Evolutionary conservation across 2,329 filamentous ascomycete genomes (phyloP), one percentile per base, ranked within the genome.

Genomic region (Monilinia vaccinii-corymbosi): DNA sequence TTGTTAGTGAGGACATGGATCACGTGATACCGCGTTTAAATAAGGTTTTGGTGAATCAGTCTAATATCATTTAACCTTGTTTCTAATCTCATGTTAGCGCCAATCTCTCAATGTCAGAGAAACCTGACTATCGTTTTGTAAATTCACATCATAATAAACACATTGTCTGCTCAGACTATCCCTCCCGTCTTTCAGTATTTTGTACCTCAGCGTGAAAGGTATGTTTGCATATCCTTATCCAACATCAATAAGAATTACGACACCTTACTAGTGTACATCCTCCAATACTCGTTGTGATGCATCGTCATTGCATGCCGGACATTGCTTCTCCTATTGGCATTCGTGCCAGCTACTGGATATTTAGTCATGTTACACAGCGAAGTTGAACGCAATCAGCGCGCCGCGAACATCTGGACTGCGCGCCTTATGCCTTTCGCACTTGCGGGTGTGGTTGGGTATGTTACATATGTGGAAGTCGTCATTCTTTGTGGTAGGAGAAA

Each of bases 401-500:
- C 59, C 3, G 60, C 64, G 21, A 70, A 70, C 55, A 61, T 66
- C 32, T 71, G 69, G 69, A 67, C 65, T 5, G 70, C 69, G 28
- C 62, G 70, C 28, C 73, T 87, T 60, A 84, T 96, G 60, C 91
- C 91, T 4, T 66, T 85, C 44, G 71, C 93, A 55, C 80, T 96
- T 45, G 73, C 84, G 38, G 85, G 79, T 34, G 77, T 82, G 42
- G 79, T 89, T 62, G 84, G 53, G 7, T 91, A 89, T 73, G 82
- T 82, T 23, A 87, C 84, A 38, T 96, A 88, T 74, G 84, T 85
- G 16, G 73, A 91, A 52, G 82, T 88, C 52, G 84, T 81, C 63
- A 79, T 79, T 49, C 74, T 91, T 63, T 88, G 86, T 71, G 77
- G 88, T 91, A 73, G 70, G 86, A 77, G 61, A 42, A 50, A 44